Evolutionary conservation across 768 basidiomycete species (phyloP), one percentile per base, ranked within the genome.

Genomic region (Mycena latifolia): DNA sequence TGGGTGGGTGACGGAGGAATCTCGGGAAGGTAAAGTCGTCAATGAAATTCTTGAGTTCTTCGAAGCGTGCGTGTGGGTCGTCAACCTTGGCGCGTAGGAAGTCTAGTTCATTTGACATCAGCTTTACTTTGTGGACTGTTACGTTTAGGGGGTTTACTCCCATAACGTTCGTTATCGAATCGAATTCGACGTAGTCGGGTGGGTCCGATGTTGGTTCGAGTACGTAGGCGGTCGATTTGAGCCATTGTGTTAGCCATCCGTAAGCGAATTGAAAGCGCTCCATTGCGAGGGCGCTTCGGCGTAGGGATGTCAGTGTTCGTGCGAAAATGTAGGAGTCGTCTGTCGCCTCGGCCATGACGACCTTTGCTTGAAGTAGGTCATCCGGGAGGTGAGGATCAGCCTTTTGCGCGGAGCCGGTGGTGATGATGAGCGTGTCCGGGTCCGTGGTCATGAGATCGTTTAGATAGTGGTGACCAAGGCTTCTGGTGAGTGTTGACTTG

Each of bases 341-440:
- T 4, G 70, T 74, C 6, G 75, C 74, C 50, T 75, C 71, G n/a
- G 74, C 73, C 11, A 67, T 55, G 18, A 72, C 66, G 5, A 39
- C 27, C 6, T 70, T 45, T n/a, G n/a, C n/a, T 17, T 25, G 48
- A 3, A 58, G 27, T 1, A 31, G 20, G 17, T 73, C 63, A 35
- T 71, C 56, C 1, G 55, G 52, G 2, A 62, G 61, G 33, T 74
- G 1, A 70, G 71, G 73, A 24, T 70, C 65, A 3, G 53, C 62
- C 31, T 33, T 33, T 33, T 33, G 31, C 8, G 31, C 31, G 31
- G 6, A 6, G 31, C 31, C 31, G 31, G 31, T 6, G 31, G 31
- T 33, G 31, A 33, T 33, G 31, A 33, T 11, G 31, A 33, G 31
- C 6, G 31, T 11, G 31, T 33, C 31, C 6, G 31, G 31, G 31